Base-by-base conservation (phyloP, 2,329 filamentous ascomycete species). In the Pestalotiopsis fici region DNA sequence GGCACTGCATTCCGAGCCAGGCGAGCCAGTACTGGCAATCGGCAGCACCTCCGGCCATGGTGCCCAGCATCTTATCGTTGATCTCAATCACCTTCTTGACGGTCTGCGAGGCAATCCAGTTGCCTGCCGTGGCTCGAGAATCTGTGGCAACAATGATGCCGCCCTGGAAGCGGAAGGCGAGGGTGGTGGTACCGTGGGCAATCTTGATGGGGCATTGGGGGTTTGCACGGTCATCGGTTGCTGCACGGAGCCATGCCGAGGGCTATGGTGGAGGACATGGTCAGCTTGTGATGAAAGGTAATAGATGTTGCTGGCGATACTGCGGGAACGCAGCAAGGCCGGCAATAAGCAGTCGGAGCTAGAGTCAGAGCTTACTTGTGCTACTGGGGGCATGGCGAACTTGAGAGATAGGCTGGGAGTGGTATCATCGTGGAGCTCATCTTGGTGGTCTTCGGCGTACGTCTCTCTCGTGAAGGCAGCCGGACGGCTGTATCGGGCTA, bases 31-130 rank as follows among this genome's bases (percentile, higher is more conserved):
- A 98, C 90, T 98, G 96, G 83, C 96, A 99, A 84, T 99, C 96
- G 81, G 96, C 96, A 78, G 96, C 96, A 83, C 96, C 96, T 82
- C 96, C 96, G 71, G 96, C 96, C 95, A 99, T 97, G 74, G 96
- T 99, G 72, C 96, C 96, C 77, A 99, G 84, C 82, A 99, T 87
- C 82, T 91, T 92, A 82, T 87, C 93, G 86, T 97, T 97, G 87
- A 97, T 97, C 87, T 97, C 94, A 78, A 99, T 98, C 74, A 99
- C 96, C 88, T 99, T 99, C 90, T 99, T 99, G 78, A 99, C 96
- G 65, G 96, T 99, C 87, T 99, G 96, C 83, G 93, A 97, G 73
- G 96, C 96, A 83, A 99, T 99, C 96, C 96, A 99, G 88, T 96
- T 97, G 77, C 96, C 96, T 35, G 96, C 95, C 60, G 96, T 97